Evolutionary conservation across 2,329 filamentous ascomycete species (phyloP), one percentile per base, ranked within the genome.

Genomic region (Remersonia thermophila): DNA sequence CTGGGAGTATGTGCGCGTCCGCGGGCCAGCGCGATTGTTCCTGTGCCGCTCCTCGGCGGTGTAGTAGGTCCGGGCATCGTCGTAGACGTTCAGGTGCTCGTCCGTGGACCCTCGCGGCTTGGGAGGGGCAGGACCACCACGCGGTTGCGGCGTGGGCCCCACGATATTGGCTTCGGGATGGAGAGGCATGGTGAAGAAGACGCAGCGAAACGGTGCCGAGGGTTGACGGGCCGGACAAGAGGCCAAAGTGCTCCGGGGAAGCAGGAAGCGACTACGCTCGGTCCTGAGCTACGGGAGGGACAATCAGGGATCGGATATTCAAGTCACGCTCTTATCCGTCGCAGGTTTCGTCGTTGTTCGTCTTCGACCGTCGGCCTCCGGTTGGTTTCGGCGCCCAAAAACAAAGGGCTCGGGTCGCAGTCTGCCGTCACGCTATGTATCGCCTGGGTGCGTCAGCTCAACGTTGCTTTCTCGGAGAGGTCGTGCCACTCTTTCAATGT

Each of bases 41-140:
- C 55, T 55, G 44, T 71, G 67, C 37, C 71, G 67, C 36, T 70
- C 66, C 26, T 73, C 70, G 16, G 68, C 65, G 25, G 67, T 58
- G 45, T 76, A 76, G 51, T 76, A 76, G 16, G 70, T 74, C 51
- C 63, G 65, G 40, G 71, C 71, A 56, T 73, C 69, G 41, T 72
- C 69, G 45, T 61, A 74, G 32, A 73, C 63, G 20, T 61, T 55
- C 20, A 23, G 20, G 36, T 51, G 54, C 32, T 67, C 66, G 40
- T 73, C 67, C 33, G 61, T 58, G 7, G 63, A 67, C 28, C 58
- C 57, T 30, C 52, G 43, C 14, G 29, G 33, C 33, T 41, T 37
- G 13, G 41, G 39, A 27, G 36, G 25, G 13, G 41, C 38, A 27
- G 36, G 25, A n/a, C 33, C 35, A 23, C 5, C 20, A 23, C 20